A percentile compares a stretch with the other conserved stretches of the same genome.
Evolutionary conservation across 257 asterid genomes (phyloP).

Genomic region (Forsythia viridissima): DNA sequence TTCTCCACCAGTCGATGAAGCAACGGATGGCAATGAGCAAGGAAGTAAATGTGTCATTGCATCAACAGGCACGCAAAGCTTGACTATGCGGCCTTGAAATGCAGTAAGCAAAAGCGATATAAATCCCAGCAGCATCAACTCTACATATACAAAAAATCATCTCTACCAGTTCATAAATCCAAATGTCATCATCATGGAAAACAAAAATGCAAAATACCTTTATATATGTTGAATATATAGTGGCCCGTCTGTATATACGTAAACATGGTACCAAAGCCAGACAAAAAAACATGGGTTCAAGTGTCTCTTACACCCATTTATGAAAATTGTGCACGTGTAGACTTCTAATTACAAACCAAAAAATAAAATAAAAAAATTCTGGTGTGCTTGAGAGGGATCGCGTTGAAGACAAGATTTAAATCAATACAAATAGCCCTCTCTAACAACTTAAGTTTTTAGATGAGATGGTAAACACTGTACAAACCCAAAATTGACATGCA

Average conservation of each 20-base stretch:
- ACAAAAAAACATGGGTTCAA: background rate
- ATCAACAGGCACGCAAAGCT: slow-evolving; percentile 48
- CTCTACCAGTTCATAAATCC: slow-evolving; percentile 24
- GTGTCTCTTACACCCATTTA: background rate
- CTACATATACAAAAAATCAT: slow-evolving; percentile 35
- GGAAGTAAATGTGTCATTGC: slow-evolving; percentile 57
- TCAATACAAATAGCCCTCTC: background rate
- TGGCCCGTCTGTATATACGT: too few relatives aligned
- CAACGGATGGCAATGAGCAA: slow-evolving; percentile 38
- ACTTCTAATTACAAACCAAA: background rate
- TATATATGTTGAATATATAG: too few relatives aligned
- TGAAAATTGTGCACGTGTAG: background rate
- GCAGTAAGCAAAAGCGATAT: slow-evolving; percentile 76
- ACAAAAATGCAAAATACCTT: background rate
- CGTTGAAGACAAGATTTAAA: too few relatives aligned
- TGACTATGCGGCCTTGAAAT: slow-evolving; percentile 59
- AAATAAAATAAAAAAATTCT: background rate
- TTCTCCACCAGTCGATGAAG: slow-evolving; percentile 29
- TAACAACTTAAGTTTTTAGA: background rate
- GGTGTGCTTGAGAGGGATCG: background rate
- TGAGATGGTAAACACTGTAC: background rate
- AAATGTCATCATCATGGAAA: background rate
- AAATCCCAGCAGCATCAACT: slow-evolving; percentile 79
- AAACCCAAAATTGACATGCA: background rate
- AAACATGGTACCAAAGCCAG: too few relatives aligned